phyloP scores from a whole-genome alignment of 257 asterid genomes.

The Forsythia suspensa region DNA sequence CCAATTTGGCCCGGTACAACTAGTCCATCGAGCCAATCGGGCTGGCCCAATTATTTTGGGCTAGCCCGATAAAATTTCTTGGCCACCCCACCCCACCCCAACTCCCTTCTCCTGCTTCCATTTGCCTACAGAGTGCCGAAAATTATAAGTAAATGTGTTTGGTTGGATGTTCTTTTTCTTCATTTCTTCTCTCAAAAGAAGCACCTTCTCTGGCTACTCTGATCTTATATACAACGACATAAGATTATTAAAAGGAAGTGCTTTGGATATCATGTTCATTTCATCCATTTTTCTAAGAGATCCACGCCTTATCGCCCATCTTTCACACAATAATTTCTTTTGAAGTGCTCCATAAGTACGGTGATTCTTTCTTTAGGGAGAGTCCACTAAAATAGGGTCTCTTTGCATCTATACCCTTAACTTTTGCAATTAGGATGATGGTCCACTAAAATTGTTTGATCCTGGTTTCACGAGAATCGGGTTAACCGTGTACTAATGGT shows the following conservation, averaged over 20 bases:
- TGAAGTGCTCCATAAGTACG: slow-evolving; percentile 66
- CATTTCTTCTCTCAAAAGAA: slow-evolving; percentile 51
- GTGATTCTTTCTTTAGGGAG: slow-evolving; percentile 38
- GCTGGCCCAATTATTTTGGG: too few species aligned
- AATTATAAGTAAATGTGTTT: slow-evolving; percentile 58
- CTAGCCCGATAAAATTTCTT: too few species aligned
- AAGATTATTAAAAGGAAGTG: slow-evolving; percentile 57
- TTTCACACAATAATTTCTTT: slow-evolving; percentile 65
- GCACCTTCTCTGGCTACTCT: slow-evolving; percentile 60
- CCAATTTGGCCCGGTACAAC: too few species aligned
- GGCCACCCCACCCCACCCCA: too few species aligned
- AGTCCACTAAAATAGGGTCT: slow-evolving; percentile 57
- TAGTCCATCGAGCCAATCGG: too few species aligned
- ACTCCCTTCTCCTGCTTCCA: too few species aligned
- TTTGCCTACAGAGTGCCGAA: too few species aligned
- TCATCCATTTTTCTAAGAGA: slow-evolving; percentile 47
- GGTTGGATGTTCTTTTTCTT: slow-evolving; percentile 48
- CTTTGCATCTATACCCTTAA: slow-evolving; percentile 65
- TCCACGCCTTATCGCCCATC: slow-evolving; percentile 59
- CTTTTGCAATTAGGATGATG: slow-evolving; percentile 61
- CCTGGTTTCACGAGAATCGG: too few species aligned
- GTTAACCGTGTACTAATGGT: too few species aligned
- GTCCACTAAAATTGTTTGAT: too few species aligned
- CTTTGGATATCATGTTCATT: slow-evolving; percentile 31
- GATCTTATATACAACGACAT: slow-evolving; percentile 59